Percentiles rank a stretch among this genome's conserved stretches.
These are phyloP conservation scores for Aspergillus flavus DNA, from an alignment of 2,329 filamentous ascomycete genomes.

Conservation along the genomic window DNA sequence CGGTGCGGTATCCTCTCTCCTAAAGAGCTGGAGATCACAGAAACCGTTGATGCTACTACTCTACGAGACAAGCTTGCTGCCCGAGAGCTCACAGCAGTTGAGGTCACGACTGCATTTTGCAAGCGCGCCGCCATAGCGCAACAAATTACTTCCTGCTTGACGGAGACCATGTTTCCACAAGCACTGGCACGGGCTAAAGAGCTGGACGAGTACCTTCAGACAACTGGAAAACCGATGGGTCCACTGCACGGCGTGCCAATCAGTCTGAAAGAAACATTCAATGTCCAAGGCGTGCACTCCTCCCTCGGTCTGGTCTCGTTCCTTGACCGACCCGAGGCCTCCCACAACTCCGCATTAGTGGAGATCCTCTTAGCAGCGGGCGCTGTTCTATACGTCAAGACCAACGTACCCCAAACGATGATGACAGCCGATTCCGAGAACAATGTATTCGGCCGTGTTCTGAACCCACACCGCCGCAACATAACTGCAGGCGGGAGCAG, in stretches of 20 bases:
- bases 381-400: slow-evolving; percentile 68
- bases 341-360: slow-evolving; percentile 56
- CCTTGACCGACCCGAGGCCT: slow-evolving; percentile 58
- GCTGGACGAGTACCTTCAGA: slow-evolving; percentile 31
- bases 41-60: background rate
- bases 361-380: slow-evolving; percentile 60
- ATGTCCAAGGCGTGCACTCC: slow-evolving; percentile 17
- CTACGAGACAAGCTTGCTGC: slow-evolving; percentile 4
- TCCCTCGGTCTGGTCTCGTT: slow-evolving; percentile 60
- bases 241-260: slow-evolving; percentile 41
- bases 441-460: slow-evolving; percentile 61
- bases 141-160: slow-evolving; percentile 33
- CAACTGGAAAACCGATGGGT: slow-evolving; percentile 25
- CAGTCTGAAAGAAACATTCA: slow-evolving; percentile 33
- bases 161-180: slow-evolving; percentile 35
- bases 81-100: slow-evolving; percentile 11
- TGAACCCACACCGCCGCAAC: slow-evolving; percentile 63
- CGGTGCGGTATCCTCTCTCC: background rate
- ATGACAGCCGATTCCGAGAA: slow-evolving; percentile 54
- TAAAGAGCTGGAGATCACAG: slow-evolving; percentile 1
- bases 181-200: slow-evolving; percentile 34
- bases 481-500: slow-evolving; percentile 65
- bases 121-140: slow-evolving; percentile 41
- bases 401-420: slow-evolving; percentile 64
- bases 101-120: slow-evolving; percentile 35